These are phyloP conservation scores for Myriangium duriaei DNA, from an alignment of 2,329 filamentous ascomycete genomes.

Conservation along the genomic window DNA sequence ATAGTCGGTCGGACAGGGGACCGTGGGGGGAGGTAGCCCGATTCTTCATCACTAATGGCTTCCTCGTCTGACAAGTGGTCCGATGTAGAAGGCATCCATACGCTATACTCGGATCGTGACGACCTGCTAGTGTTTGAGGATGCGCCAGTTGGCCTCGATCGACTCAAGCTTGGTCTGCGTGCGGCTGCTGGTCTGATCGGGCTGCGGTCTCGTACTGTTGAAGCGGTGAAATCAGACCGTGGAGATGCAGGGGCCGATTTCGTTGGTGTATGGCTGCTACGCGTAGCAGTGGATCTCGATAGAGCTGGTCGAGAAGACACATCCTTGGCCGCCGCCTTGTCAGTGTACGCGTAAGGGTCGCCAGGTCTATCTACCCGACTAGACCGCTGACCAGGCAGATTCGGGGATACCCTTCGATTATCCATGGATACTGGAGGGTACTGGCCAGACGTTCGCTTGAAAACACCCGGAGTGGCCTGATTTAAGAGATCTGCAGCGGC, in stretches of 20 bases:
- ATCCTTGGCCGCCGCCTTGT: background rate
- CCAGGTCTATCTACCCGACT: constrained; percentile 5
- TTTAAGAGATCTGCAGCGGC: constrained; percentile 8
- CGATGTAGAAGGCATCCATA: constrained; percentile 34
- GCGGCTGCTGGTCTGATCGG: constrained; percentile 2
- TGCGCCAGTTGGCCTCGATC: constrained; percentile 16
- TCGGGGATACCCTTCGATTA: constrained; percentile 8
- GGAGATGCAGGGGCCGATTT: constrained; percentile 3
- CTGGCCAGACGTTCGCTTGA: constrained; percentile 6
- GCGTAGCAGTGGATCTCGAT: background rate
- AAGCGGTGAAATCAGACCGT: constrained; percentile 3
- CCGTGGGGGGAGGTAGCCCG: constrained; percentile 13
- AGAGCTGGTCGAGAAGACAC: background rate
- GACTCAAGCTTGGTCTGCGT: constrained; percentile 1
- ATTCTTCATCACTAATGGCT: constrained; percentile 16
- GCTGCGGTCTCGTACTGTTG: constrained; percentile 4
- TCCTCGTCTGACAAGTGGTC: constrained; percentile 19
- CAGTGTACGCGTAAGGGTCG: constrained; percentile 7
- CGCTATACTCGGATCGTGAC: constrained; percentile 31
- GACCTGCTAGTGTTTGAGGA: constrained; percentile 17
- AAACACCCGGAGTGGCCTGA: constrained; percentile 6
- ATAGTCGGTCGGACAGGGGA: constrained; percentile 23
- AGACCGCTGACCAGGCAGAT: constrained; percentile 7
- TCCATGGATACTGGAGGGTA: constrained; percentile 7
- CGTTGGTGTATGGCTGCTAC: background rate